A percentile compares a stretch with the other conserved stretches of the same genome.
phyloP scores from a whole-genome alignment of 2,329 filamentous ascomycete genomes.

The Rhynchosporium graminicola region DNA sequence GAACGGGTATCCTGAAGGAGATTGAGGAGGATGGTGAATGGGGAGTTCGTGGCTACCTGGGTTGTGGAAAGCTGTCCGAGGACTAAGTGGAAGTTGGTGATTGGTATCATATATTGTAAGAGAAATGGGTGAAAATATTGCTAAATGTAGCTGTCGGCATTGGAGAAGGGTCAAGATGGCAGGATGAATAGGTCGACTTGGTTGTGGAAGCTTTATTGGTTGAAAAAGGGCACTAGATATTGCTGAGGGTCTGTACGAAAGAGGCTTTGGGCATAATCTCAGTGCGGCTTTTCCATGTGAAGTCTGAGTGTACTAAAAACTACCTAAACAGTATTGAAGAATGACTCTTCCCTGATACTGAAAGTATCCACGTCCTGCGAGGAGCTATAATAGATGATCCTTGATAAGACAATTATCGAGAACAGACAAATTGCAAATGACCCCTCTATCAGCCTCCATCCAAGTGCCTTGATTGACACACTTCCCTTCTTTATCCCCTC shows the following conservation, averaged over 20 bases:
- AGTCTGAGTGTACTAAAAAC: too few species aligned
- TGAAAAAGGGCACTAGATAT: neutral
- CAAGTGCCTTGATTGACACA: neutral
- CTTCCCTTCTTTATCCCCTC: neutral
- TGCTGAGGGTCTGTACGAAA: too few species aligned
- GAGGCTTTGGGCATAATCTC: neutral
- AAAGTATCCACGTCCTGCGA: too few species aligned
- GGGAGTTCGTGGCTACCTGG: constrained; percentile 24
- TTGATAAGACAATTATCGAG: too few species aligned
- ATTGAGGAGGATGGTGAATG: constrained; percentile 19
- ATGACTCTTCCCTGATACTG: too few species aligned
- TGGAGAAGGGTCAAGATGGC: constrained; percentile 28
- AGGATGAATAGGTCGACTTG: constrained; percentile 19
- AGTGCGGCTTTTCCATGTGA: neutral
- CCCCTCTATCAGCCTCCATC: neutral
- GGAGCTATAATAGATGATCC: too few species aligned
- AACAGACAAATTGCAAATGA: too few species aligned
- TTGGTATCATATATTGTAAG: constrained; percentile 22
- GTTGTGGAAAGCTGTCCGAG: constrained; percentile 25
- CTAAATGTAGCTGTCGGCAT: constrained; percentile 18
- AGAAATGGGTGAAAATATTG: neutral
- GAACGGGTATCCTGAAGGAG: constrained; percentile 9
- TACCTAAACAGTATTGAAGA: too few species aligned
- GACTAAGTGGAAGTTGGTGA: constrained; percentile 20
- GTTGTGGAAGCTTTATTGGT: constrained; percentile 19